These are phyloP conservation scores for Silybum marianum DNA, from an alignment of 129 eudicot species.

Conservation along the genomic window DNA sequence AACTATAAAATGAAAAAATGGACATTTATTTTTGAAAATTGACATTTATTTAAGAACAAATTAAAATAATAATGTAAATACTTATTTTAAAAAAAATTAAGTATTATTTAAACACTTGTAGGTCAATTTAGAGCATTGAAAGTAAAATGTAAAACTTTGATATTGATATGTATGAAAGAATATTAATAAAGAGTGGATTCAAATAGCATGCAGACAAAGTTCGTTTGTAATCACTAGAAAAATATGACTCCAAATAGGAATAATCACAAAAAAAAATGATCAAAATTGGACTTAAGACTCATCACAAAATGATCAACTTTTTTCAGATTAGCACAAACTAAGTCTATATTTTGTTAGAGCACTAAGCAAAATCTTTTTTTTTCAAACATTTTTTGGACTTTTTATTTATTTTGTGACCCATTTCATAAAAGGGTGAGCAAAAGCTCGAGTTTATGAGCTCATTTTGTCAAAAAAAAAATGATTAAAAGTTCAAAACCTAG, in stretches of 20 bases:
- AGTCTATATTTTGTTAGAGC: too few relatives aligned
- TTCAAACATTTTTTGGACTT: too few relatives aligned
- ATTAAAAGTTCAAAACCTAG: too few relatives aligned
- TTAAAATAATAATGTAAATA: too few relatives aligned
- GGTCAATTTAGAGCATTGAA: not conserved
- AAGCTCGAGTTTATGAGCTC: not conserved
- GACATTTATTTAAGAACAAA: too few relatives aligned
- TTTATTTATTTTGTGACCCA: not conserved
- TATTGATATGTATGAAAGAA: not conserved
- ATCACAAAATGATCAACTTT: not conserved
- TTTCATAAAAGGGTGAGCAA: not conserved
- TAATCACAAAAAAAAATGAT: too few relatives aligned
- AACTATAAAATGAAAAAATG: too few relatives aligned
- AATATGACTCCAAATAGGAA: not conserved
- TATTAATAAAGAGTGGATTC: not conserved
- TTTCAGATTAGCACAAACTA: not conserved
- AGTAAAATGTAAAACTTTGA: not conserved
- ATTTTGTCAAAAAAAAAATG: not conserved
- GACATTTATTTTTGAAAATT: too few relatives aligned
- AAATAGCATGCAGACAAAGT: not conserved
- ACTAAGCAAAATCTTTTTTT: too few relatives aligned
- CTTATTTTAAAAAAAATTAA: too few relatives aligned
- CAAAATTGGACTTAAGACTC: not conserved
- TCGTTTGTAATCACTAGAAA: not conserved
- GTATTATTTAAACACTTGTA: too few relatives aligned